Evolutionary conservation across 257 asterid genomes (phyloP).

Genomic region (Primulina tabacum): DNA sequence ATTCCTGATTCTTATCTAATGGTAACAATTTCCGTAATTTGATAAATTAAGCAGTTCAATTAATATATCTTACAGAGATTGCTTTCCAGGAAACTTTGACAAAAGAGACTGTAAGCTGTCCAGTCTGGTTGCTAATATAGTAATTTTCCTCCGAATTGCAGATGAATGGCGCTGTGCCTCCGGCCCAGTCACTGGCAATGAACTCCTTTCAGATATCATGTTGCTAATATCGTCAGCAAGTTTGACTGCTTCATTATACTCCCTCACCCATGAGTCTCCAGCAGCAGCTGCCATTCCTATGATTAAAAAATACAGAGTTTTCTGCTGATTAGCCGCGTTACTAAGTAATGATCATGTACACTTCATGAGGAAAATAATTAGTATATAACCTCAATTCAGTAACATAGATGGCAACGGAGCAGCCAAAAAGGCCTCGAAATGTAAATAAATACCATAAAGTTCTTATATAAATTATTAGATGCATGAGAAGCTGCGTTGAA

Average conservation of each 20-base stretch:
- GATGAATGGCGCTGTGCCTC: slow-evolving; percentile 87
- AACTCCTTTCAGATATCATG: slow-evolving; percentile 86
- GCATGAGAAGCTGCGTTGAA: background rate
- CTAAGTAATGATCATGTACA: slow-evolving; percentile 1
- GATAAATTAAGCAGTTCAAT: background rate
- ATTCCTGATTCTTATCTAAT: background rate
- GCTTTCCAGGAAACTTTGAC: slow-evolving; percentile 62
- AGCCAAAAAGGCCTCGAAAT: background rate
- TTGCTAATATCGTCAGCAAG: slow-evolving; percentile 76
- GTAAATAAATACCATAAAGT: background rate
- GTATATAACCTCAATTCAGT: background rate
- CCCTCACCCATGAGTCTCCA: slow-evolving; percentile 86
- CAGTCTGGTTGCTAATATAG: slow-evolving; percentile 82
- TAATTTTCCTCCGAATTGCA: slow-evolving; percentile 81
- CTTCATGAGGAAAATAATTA: background rate
- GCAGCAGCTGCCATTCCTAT: slow-evolving; percentile 71
- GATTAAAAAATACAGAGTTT: slow-evolving; percentile 1
- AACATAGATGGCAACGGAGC: background rate
- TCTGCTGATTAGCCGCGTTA: background rate
- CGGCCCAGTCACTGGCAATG: slow-evolving; percentile 64
- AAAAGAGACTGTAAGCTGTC: slow-evolving; percentile 65
- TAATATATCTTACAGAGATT: slow-evolving; percentile 55
- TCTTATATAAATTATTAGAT: background rate
- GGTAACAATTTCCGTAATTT: background rate
- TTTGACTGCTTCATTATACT: slow-evolving; percentile 83